Conservation (phyloP, 148 eudicot species). For the Linanthus parryae region DNA sequence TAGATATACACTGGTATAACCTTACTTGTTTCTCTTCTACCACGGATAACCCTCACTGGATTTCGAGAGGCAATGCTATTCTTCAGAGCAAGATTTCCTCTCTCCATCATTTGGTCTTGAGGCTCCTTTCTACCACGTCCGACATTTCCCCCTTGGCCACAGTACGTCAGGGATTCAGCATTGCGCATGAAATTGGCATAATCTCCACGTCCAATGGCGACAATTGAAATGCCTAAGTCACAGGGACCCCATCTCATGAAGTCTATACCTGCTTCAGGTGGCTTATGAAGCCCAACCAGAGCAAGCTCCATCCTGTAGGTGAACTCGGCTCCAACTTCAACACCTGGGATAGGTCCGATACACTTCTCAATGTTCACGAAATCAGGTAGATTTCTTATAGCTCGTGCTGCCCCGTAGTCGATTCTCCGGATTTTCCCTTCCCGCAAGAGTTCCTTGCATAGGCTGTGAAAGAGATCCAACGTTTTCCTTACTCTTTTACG, state of each 20-base stretch:
- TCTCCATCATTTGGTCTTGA: constrained; percentile 80
- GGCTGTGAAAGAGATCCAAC: neutral
- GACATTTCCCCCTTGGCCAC: constrained; percentile 71
- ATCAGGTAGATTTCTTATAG: neutral
- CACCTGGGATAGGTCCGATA: constrained; percentile 70
- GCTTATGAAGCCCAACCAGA: constrained; percentile 76
- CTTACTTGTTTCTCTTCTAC: constrained; percentile 59
- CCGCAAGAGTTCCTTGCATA: neutral
- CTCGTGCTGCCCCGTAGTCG: neutral
- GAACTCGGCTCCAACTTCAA: constrained; percentile 87
- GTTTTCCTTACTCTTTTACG: neutral
- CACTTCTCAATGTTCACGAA: neutral
- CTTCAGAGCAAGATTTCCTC: constrained; percentile 69
- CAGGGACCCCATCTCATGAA: constrained; percentile 34
- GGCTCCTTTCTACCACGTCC: constrained; percentile 38
- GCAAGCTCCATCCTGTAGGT: constrained; percentile 73
- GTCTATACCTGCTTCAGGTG: constrained; percentile 73
- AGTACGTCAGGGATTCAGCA: constrained; percentile 55
- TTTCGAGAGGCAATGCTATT: constrained; percentile 48
- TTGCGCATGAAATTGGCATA: constrained; percentile 51
- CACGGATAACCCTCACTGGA: constrained; percentile 77
- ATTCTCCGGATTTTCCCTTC: neutral
- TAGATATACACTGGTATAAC: constrained; percentile 51
- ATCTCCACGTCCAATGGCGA: constrained; percentile 66
- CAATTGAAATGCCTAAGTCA: constrained; percentile 4